A percentile compares a stretch with the other conserved stretches of the same genome.
phyloP scores from a whole-genome alignment of 306 rosid species.

The Gastrolobium villosum region DNA sequence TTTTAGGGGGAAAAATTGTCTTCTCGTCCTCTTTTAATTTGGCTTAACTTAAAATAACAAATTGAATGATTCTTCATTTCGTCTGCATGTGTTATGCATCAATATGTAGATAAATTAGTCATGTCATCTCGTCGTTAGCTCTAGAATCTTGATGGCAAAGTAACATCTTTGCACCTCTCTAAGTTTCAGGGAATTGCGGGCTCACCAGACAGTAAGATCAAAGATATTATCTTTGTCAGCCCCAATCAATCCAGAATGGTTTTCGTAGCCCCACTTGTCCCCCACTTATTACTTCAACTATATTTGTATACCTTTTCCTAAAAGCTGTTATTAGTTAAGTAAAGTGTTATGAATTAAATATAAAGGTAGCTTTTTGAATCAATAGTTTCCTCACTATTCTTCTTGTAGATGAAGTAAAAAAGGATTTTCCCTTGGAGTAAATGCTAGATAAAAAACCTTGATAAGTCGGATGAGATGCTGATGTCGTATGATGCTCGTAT shows the following conservation, averaged over 20 bases:
- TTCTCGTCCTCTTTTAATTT: not conserved
- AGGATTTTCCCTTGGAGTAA: not conserved
- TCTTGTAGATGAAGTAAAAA: not conserved
- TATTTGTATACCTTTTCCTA: constrained; percentile 4
- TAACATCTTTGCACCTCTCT: constrained; percentile 28
- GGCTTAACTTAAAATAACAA: not conserved
- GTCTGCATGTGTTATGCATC: not conserved
- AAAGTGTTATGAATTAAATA: not conserved
- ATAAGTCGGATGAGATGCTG: not conserved
- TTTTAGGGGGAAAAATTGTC: too few species aligned
- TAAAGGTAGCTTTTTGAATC: not conserved
- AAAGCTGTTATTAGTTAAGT: not conserved
- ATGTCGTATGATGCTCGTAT: too few species aligned
- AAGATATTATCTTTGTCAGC: constrained; percentile 61
- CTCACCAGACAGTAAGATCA: constrained; percentile 40
- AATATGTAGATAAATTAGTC: not conserved
- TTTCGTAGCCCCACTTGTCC: constrained; percentile 64
- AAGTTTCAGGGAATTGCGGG: constrained; percentile 34
- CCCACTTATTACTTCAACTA: constrained; percentile 54
- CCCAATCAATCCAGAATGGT: constrained; percentile 48
- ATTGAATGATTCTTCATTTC: not conserved
- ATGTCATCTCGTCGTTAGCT: constrained; percentile 1
- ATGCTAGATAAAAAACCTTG: not conserved
- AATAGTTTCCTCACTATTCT: not conserved
- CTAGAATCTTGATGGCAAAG: not conserved